These are phyloP conservation scores for Phytophthora megakarya DNA, from an alignment of 352 stramenopile species.

Conservation along the genomic window DNA sequence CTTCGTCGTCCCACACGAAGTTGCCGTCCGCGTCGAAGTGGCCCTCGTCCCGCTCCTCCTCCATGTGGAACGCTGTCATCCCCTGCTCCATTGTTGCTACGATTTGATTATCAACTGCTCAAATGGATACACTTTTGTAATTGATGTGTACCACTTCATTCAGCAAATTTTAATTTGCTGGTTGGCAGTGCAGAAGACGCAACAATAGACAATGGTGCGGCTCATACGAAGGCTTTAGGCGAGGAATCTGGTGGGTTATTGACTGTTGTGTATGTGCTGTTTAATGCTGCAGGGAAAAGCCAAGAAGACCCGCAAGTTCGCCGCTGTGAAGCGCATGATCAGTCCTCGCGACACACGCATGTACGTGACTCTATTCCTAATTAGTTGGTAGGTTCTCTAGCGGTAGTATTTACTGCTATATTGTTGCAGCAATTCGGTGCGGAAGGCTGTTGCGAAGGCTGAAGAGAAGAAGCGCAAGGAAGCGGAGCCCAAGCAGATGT, in stretches of 20 bases:
- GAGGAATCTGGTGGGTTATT: neutral
- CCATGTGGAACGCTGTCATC: slow-evolving; percentile 84
- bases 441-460: slow-evolving; percentile 72
- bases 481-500: slow-evolving; percentile 94
- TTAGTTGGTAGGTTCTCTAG: neutral
- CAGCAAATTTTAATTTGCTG: slow-evolving; percentile 14
- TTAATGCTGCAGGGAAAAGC: slow-evolving; percentile 88
- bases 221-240: too few species aligned
- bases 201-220: slow-evolving; percentile 29
- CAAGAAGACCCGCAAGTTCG: slow-evolving; percentile 99
- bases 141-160: slow-evolving; percentile 13
- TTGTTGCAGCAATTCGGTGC: slow-evolving; percentile 71
- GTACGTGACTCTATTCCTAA: slow-evolving; percentile 55
- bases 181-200: slow-evolving; percentile 22
- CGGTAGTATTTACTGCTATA: slow-evolving; percentile 1
- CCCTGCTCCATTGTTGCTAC: slow-evolving; percentile 38
- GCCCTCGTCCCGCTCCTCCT: slow-evolving; percentile 86
- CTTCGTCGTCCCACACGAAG: slow-evolving; percentile 83
- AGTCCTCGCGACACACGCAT: slow-evolving; percentile 97
- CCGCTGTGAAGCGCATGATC: slow-evolving; percentile 98
- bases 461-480: slow-evolving; percentile 91
- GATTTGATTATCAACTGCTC: neutral
- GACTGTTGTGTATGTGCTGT: neutral
- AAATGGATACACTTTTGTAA: neutral
- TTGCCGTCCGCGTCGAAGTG: slow-evolving; percentile 82